Conservation (phyloP, 257 asterid species). For the Gentiana macrophylla region DNA sequence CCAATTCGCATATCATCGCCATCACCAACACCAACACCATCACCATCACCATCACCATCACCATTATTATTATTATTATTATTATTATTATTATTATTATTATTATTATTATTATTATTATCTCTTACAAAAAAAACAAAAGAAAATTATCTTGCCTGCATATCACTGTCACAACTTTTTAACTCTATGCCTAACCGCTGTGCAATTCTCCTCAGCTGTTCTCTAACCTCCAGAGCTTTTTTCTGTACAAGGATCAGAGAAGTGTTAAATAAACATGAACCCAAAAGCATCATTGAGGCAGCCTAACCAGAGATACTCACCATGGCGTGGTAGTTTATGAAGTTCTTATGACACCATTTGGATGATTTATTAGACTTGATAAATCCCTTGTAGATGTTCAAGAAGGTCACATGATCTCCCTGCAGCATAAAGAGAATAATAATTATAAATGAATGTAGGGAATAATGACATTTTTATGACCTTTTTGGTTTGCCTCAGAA, state of each 20-base stretch:
- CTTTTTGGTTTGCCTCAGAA: no score
- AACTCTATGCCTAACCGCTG: conserved; percentile 66
- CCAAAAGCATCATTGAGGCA: background rate
- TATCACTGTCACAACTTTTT: conserved; percentile 79
- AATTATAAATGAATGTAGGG: no score
- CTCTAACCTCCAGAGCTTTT: conserved; percentile 70
- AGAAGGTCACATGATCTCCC: conserved; percentile 94
- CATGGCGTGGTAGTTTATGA: conserved; percentile 88
- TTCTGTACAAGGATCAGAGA: conserved; percentile 30
- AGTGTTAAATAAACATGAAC: no score
- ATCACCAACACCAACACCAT: no score
- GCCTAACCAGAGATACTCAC: conserved; percentile 23
- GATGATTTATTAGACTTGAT: conserved; percentile 67
- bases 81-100: no score
- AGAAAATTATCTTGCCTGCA: conserved; percentile 32
- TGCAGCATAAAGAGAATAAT: conserved; percentile 20
- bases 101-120: no score
- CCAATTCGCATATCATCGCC: no score
- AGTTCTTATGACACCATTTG: conserved; percentile 94
- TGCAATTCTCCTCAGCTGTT: conserved; percentile 67
- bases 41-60: no score
- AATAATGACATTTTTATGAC: no score
- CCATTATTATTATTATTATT: no score
- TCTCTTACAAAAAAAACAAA: no score
- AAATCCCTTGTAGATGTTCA: conserved; percentile 88